Evolutionary conservation across 140 eudicot species (phyloP).

Genomic region (Erigeron philadelphicus): DNA sequence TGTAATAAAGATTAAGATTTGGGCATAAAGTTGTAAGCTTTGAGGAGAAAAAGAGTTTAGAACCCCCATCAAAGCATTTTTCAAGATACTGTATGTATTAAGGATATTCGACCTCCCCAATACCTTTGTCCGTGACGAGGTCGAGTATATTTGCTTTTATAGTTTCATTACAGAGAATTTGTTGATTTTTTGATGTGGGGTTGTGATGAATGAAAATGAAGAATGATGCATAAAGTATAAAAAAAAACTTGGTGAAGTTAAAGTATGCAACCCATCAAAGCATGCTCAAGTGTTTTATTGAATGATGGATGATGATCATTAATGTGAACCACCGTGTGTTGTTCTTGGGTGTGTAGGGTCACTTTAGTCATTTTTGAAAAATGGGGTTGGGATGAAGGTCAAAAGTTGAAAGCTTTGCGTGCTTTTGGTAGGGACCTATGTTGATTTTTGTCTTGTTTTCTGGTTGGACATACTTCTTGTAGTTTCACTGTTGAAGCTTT

Average conservation of each 20-base stretch:
- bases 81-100: neutral
- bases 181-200: conserved; percentile 7
- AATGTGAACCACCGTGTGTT: conserved; percentile 32
- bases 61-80: conserved; percentile 10
- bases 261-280: conserved; percentile 22
- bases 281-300: conserved; percentile 31
- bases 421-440: conserved; percentile 21
- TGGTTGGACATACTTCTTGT: conserved; percentile 13
- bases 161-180: conserved; percentile 3
- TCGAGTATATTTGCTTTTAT: neutral
- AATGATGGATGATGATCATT: conserved; percentile 26
- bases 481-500: conserved; percentile 15
- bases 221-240: conserved; percentile 14
- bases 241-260: conserved; percentile 8
- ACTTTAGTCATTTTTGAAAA: neutral
- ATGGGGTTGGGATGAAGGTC: neutral
- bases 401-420: neutral
- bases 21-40: conserved; percentile 17
- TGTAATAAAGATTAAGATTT: conserved; percentile 1
- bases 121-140: no score
- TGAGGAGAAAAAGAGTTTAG: neutral
- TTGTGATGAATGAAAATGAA: conserved; percentile 7
- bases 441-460: conserved; percentile 26
- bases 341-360: conserved; percentile 19
- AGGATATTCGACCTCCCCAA: neutral